Base-by-base conservation (phyloP, 2,329 filamentous ascomycete species). In the Onygenales sp. region DNA sequence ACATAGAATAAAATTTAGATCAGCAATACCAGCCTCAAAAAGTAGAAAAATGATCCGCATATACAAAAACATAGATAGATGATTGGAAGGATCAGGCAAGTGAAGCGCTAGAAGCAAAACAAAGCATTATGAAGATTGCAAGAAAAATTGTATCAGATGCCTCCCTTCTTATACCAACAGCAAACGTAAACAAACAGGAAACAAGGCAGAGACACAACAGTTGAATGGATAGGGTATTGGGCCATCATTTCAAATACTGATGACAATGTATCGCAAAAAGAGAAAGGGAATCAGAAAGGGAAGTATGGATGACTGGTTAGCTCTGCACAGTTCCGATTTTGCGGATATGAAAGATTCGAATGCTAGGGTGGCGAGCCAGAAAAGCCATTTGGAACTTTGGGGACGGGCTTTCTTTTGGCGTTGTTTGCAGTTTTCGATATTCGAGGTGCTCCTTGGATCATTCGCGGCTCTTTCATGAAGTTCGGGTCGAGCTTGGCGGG, bases 391-490 rank as follows among this genome's bases (percentile, higher is more conserved):
- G 13, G 31, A 34, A 42, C 5, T 37, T 14, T 42, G 33, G 70
- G 70, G 36, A 73, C 65, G 37, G 70, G 71, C 58, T 72, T 73
- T 53, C 70, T 61, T 49, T 68, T 67, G 33, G 68, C 69, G 54
- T 64, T 72, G 60, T 72, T 72, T 54, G 67, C 64, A 50, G 67
- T 64, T 59, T 72, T 73, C 32, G 77, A 75, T 13, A 82, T 74
- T 54, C 80, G 72, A 32, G 90, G 90, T n/a, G 90, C 84, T 37
- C 91, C 91, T 67, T 95, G 89, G 40, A 95, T 92, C 57, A 88
- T 84, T 54, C 91, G 81, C 33, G 91, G 91, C 70, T 96, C 91
- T 67, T 89, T 88, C 89, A 97, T 95, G 46, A 96, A 75, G 11
- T 83, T 81, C 3, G 85, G 80, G 63, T 98, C 93, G 8, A 98